phyloP scores from a whole-genome alignment of 192 early-diverging fungal species.

The Coemansia sp. region DNA sequence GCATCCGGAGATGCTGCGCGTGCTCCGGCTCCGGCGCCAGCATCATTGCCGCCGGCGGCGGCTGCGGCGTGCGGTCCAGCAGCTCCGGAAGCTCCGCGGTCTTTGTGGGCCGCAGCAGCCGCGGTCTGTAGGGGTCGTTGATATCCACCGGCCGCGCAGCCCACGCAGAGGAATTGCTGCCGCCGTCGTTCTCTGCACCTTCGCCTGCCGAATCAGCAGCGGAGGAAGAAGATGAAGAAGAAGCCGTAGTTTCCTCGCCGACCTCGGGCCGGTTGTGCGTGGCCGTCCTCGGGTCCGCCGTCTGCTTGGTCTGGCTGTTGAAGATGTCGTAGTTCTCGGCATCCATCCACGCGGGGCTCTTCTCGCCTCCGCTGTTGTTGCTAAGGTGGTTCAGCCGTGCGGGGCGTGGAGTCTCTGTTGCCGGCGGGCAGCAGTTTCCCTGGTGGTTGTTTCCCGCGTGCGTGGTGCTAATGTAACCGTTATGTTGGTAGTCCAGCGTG shows the following conservation, averaged over 20 bases:
- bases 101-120: conserved; percentile 28
- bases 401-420: neutral
- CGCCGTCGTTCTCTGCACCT: neutral
- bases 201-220: neutral
- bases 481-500: neutral
- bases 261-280: conserved; percentile 12
- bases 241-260: neutral
- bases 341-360: neutral
- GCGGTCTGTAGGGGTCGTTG: neutral
- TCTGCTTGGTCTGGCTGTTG: neutral
- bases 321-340: neutral
- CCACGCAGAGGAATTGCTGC: neutral
- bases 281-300: neutral
- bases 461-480: neutral
- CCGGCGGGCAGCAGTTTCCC: neutral
- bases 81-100: conserved; percentile 30
- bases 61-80: conserved; percentile 5
- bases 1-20: neutral
- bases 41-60: neutral
- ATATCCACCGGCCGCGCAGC: neutral
- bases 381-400: neutral
- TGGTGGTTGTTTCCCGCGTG: neutral
- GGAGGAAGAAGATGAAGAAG: neutral
- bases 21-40: neutral
- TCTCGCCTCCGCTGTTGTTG: neutral